Percentiles rank a stretch among this genome's conserved stretches.
phyloP scores from a whole-genome alignment of 2,329 filamentous ascomycete species.

The Aspergillus vadensis region DNA sequence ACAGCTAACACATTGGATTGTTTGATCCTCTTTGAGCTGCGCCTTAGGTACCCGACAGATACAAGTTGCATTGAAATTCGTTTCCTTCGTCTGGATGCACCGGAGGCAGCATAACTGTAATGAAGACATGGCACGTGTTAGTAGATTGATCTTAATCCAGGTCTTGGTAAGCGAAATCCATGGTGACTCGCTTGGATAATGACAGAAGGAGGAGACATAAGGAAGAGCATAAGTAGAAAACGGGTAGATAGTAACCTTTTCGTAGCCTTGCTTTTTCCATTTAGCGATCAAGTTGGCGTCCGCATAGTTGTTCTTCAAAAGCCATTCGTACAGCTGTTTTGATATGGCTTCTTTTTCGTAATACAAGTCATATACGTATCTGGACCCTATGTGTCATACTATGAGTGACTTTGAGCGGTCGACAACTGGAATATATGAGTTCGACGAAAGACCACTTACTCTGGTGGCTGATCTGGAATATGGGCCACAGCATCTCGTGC shows the following conservation, averaged over 20 bases:
- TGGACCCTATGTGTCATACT: constrained; percentile 52
- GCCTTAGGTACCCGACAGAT: constrained; percentile 92
- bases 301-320: constrained; percentile 94
- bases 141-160: background rate
- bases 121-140: background rate
- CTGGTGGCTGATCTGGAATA: constrained; percentile 96
- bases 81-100: constrained; percentile 99
- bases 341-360: constrained; percentile 97
- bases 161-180: background rate
- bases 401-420: background rate
- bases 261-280: constrained; percentile 99
- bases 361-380: constrained; percentile 97
- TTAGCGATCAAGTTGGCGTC: constrained; percentile 96
- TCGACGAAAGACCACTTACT: constrained; percentile 53
- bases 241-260: constrained; percentile 66
- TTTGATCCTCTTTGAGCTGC: constrained; percentile 84
- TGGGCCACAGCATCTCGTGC: constrained; percentile 92
- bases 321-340: constrained; percentile 89
- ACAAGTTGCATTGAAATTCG: constrained; percentile 96
- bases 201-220: constrained; percentile 5
- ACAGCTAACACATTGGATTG: constrained; percentile 91
- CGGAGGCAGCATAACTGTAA: constrained; percentile 83
- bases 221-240: background rate
- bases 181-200: no score
- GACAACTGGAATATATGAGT: background rate